Conservation (phyloP, 1,284 basidiomycete species). For the Coniferiporia weirii region DNA sequence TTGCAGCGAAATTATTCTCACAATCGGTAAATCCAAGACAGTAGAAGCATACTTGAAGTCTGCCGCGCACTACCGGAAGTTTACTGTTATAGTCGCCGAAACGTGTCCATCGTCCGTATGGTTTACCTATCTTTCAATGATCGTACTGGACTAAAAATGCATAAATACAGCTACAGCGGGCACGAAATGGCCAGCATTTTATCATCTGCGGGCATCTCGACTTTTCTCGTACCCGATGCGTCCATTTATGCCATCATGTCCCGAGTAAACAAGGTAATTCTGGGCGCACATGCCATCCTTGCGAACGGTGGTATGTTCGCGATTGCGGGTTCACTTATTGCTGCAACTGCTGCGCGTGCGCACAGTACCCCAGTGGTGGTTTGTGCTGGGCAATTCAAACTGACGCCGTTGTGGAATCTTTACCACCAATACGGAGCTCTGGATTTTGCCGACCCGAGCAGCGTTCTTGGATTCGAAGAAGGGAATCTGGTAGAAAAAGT, state of each 20-base stretch:
- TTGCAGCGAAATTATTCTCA: conserved; percentile 89
- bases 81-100: conserved; percentile 95
- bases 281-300: conserved; percentile 90
- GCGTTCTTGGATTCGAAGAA: conserved; percentile 78
- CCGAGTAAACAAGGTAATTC: conserved; percentile 92
- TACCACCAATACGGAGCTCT: conserved; percentile 84
- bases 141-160: neutral
- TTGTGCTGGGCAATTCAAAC: conserved; percentile 92
- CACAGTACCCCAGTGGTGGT: conserved; percentile 94
- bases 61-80: conserved; percentile 87
- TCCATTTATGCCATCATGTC: conserved; percentile 96
- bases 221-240: conserved; percentile 92
- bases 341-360: conserved; percentile 84
- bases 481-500: conserved; percentile 76
- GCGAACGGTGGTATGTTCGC: conserved; percentile 96
- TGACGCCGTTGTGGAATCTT: conserved; percentile 91
- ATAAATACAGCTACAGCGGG: conserved; percentile 64
- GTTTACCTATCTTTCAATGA: neutral
- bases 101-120: conserved; percentile 79
- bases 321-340: conserved; percentile 78
- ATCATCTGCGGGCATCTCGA: conserved; percentile 79
- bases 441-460: conserved; percentile 84
- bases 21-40: conserved; percentile 90
- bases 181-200: conserved; percentile 80
- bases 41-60: conserved; percentile 93